phyloP scores from a whole-genome alignment of 495 filamentous ascomycete genomes.

The Cercophora sp. region DNA sequence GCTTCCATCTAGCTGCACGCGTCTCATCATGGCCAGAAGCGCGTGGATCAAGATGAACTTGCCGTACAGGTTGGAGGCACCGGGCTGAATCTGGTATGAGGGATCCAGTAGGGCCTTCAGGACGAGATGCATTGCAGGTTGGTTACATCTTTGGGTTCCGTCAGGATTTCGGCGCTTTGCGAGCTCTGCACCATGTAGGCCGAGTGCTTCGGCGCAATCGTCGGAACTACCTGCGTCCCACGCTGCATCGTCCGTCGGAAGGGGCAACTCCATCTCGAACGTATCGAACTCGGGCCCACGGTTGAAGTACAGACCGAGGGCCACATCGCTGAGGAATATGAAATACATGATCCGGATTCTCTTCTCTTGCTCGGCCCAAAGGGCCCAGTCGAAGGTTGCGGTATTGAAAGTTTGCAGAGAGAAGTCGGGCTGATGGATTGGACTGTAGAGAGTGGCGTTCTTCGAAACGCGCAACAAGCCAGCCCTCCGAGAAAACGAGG shows the following conservation, averaged over 20 bases:
- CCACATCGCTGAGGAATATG: conserved; percentile 54
- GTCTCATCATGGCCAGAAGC: conserved; percentile 51
- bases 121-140: conserved; percentile 52
- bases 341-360: conserved; percentile 58
- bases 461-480: conserved; percentile 47
- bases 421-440: conserved; percentile 44
- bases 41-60: conserved; percentile 70
- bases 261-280: conserved; percentile 53
- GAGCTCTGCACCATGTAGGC: conserved; percentile 46
- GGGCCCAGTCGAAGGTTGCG: conserved; percentile 51
- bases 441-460: conserved; percentile 31
- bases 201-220: conserved; percentile 59
- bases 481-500: conserved; percentile 45
- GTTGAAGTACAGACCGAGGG: conserved; percentile 65
- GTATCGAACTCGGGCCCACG: conserved; percentile 51
- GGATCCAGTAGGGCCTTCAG: conserved; percentile 52
- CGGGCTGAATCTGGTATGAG: conserved; percentile 48
- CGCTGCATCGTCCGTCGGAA: conserved; percentile 63
- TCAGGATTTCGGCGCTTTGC: conserved; percentile 47
- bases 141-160: conserved; percentile 55
- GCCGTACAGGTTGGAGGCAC: conserved; percentile 59
- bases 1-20: conserved; percentile 30
- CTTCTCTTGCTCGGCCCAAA: conserved; percentile 67
- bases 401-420: conserved; percentile 29
- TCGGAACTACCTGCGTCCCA: conserved; percentile 55